Evolutionary conservation across 192 early-diverging fungal genomes (phyloP).

Genomic region (Gryganskiella cystojenkinii): DNA sequence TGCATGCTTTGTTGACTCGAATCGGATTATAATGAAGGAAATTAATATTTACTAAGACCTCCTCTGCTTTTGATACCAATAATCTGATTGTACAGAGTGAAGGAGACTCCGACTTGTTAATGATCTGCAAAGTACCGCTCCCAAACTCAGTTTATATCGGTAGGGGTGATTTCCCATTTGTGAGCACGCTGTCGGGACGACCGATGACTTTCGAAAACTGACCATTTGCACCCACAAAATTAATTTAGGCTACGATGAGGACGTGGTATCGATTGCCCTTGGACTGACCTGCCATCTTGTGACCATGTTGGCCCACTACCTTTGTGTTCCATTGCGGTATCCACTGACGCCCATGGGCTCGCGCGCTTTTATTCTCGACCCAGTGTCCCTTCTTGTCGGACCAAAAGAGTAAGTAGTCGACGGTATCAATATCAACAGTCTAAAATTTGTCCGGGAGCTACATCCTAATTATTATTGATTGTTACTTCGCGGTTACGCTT

Average conservation of each 20-base stretch:
- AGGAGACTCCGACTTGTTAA: conserved; percentile 53
- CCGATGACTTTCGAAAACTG: not conserved
- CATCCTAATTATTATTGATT: too few species aligned
- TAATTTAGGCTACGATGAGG: conserved; percentile 62
- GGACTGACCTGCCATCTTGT: conserved; percentile 78
- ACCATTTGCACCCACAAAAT: not conserved
- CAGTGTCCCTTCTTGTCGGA: conserved; percentile 48
- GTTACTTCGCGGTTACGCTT: too few species aligned
- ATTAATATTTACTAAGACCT: not conserved
- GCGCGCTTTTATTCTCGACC: conserved; percentile 69
- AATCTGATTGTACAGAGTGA: conserved; percentile 40
- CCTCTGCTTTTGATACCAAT: too few species aligned
- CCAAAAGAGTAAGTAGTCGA: conserved; percentile 34
- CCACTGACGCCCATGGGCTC: conserved; percentile 82
- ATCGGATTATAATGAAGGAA: not conserved
- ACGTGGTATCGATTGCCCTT: conserved; percentile 72
- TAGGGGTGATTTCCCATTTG: not conserved
- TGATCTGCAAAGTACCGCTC: conserved; percentile 62
- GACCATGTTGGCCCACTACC: conserved; percentile 74
- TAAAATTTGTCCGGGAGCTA: too few species aligned
- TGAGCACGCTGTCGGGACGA: not conserved
- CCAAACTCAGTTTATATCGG: conserved; percentile 66
- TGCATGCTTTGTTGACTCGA: not conserved
- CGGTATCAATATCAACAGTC: not conserved
- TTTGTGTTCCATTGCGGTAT: conserved; percentile 76